Evolutionary conservation across 805 yeast genomes (phyloP), one percentile per base, ranked within the genome.

Genomic region (Wickerhamomyces alni): DNA sequence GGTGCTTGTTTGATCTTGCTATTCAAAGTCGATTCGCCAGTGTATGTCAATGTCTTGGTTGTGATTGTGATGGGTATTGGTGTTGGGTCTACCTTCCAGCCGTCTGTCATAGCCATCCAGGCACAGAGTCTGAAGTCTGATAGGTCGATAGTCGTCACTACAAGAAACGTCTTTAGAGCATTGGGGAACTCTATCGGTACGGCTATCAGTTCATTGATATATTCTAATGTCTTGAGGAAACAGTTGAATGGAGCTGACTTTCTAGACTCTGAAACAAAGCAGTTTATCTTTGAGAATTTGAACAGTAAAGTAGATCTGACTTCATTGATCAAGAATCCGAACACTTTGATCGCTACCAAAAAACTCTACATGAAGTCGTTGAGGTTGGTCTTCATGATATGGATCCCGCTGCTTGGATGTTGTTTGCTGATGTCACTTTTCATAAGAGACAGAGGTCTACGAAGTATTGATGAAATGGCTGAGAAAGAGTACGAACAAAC

Each of bases 161-260:
- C 77, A 2, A 63, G 84, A 51, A 77, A 76, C 47, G 75, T 77
- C 17, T 50, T 74, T 38, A 59, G 82, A 36, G 66, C 80, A 0
- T 67, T 78, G 43, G 84, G 84, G 5, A 80, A 80, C 15, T 69
- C 82, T 0, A 59, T 77, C 17, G 83, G 84, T 0, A 62, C 75
- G 24, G 79, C 82, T 1, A 55, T 72, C 4, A 35, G 45, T 16
- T 44, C 47, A 0, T 39, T 50, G 41, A 34, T 44, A 4, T 50
- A 46, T 27, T 24, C 46, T 11, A 37, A 31, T 17, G 25, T 17
- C 2, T 17, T 36, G 4, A 15, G n/a, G n/a, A 18, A 10, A 8
- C 4, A 17, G 6, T 17, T 27, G 4, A 27, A 27, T 5, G 8
- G 16, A 4, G 32, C 38, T 22, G 35, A 31, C 11, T 26, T 18